phyloP scores from a whole-genome alignment of 257 asterid species.

The Anisodus acutangulus region DNA sequence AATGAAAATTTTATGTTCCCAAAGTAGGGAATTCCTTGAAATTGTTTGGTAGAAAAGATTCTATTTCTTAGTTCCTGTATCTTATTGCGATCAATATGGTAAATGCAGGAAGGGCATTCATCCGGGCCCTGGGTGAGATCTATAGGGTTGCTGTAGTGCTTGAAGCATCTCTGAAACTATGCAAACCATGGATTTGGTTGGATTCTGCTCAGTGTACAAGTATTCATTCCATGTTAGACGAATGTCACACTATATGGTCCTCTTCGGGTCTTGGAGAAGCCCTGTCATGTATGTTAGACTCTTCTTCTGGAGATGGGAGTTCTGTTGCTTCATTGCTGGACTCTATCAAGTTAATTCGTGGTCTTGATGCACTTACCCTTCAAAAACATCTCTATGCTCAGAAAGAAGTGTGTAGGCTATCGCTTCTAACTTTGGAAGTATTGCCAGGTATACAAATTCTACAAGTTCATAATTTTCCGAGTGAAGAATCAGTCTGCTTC shows the following conservation, averaged over 20 bases:
- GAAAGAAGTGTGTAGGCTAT: slow-evolving; percentile 60
- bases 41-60: slow-evolving; percentile 4
- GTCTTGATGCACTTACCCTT: slow-evolving; percentile 62
- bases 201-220: slow-evolving; percentile 45
- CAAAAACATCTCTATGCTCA: slow-evolving; percentile 51
- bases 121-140: slow-evolving; percentile 74
- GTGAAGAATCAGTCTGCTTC: neutral
- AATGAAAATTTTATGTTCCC: slow-evolving; percentile 13
- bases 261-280: slow-evolving; percentile 73
- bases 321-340: slow-evolving; percentile 42
- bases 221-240: slow-evolving; percentile 53
- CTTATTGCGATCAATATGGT: slow-evolving; percentile 5
- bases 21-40: neutral
- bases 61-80: neutral
- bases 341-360: slow-evolving; percentile 54
- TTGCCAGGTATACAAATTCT: slow-evolving; percentile 59
- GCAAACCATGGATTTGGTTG: slow-evolving; percentile 54
- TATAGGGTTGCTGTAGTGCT: slow-evolving; percentile 73
- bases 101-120: slow-evolving; percentile 61
- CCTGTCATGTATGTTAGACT: slow-evolving; percentile 48
- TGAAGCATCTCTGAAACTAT: slow-evolving; percentile 68
- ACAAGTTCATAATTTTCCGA: neutral
- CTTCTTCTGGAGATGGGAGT: slow-evolving; percentile 37
- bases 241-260: slow-evolving; percentile 65
- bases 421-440: slow-evolving; percentile 58